Evolutionary conservation across 2,329 filamentous ascomycete species (phyloP), one percentile per base, ranked within the genome.

Genomic region (Colletotrichum navitas): DNA sequence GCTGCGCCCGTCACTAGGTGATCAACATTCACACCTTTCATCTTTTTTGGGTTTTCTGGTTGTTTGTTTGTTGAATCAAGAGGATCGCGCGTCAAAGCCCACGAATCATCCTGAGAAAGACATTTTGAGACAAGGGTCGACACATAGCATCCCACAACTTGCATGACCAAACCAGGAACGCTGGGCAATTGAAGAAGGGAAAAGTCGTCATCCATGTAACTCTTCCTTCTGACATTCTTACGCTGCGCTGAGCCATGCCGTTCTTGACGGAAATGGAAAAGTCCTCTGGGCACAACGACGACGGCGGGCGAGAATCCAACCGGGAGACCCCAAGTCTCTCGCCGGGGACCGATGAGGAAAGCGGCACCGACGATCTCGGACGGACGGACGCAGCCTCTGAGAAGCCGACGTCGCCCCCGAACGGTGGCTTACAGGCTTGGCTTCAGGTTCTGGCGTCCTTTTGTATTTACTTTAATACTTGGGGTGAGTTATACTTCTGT

Each of bases 401-500:
- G 1, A 71, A 71, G 36, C 68, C 45, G 36, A 51, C 58, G 45
- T 65, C n/a, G 2, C 68, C 68, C 32, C 68, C 68, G 36, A 76
- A 76, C 81, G 29, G 79, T 75, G 74, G 74, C 59, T 63, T 55
- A 29, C 78, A 79, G 51, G 86, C 86, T 36, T 88, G 86, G 86
- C 78, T 79, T 0, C 86, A 88, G 75, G 84, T 84, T 5, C 81
- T 81, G 2, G 77, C 86, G 34, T 83, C 81, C 3, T 83, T 86
- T 74, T 77, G 87, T 26, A 82, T 85, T 36, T 85, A 88, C 68
- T 85, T 87, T 75, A 86, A 84, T 55, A 85, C 83, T 11, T 68
- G 72, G 73, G 68, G 68, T 74, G 61, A 71, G 67, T 60, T 39
- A 1, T 41, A 41, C 29, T 24, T n/a, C 29, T 26, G 5, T 18